Evolutionary conservation across 73 alveolate species (phyloP), one percentile per base, ranked within the genome.

Genomic region (Uronychia setigera): DNA sequence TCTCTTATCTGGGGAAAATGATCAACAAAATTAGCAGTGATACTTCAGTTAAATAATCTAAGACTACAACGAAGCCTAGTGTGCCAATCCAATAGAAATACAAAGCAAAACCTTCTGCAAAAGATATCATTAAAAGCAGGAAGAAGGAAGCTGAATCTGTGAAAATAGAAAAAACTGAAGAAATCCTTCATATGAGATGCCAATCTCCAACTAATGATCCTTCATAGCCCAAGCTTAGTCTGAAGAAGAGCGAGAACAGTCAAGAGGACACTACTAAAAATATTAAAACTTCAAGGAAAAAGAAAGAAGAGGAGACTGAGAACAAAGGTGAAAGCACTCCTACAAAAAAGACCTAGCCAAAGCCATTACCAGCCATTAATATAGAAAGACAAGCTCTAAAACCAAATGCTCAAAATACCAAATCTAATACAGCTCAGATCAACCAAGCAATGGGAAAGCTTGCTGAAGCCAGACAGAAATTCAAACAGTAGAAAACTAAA

Each of bases 51-150:
- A 60, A 60, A 77, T 29, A 82, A 76, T 33, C 60, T 31, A 19
- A 59, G 33, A 31, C 34, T 75, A 1, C n/a, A 75, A 46, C 78
- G 57, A 28, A 76, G 84, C 29, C 78, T 76, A 76, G 30, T 26
- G 78, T 74, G n/a, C 77, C 13, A 33, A 59, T 82, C 9, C 59
- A 82, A 31, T 67, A 82, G 77, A 82, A 82, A 46, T 67, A 82
- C 32, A 82, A 82, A 58, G n/a, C n/a, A n/a, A n/a, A n/a, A n/a
- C n/a, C n/a, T n/a, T n/a, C 57, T 35, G 29, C 77, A 82, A 1
- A 82, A 83, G 35, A 30, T 33, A 25, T 59, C 35, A 35, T 33
- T 75, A 59, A 83, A 76, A 76, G 89, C 58, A 74, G 14, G 1
- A 19, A 32, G 79, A 76, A 76, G 76, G 31, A 26, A 83, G 28